Evolutionary conservation across 75 land plant genomes (phyloP).

Genomic region (Pinus tabuliformis): DNA sequence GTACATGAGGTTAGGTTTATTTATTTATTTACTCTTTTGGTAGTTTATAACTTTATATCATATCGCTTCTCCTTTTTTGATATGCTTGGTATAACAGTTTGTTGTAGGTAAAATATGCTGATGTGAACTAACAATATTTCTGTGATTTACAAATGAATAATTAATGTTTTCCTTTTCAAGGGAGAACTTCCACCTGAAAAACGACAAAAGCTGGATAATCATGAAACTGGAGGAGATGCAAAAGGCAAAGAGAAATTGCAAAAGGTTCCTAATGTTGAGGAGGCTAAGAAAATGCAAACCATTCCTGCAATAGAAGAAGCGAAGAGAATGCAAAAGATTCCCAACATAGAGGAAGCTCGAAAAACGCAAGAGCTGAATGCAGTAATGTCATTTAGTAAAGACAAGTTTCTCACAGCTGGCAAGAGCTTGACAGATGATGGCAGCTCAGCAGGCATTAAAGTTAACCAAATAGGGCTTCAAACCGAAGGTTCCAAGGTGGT

Average conservation of each 20-base stretch:
- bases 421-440: constrained; percentile 24
- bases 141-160: not conserved
- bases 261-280: constrained; percentile 7
- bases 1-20: constrained; percentile 21
- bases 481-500: constrained; percentile 59
- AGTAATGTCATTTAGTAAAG: constrained; percentile 29
- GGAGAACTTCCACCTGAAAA: constrained; percentile 53
- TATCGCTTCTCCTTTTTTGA: not conserved
- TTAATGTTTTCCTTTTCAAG: constrained; percentile 12
- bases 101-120: not conserved
- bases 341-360: constrained; percentile 7
- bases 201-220: constrained; percentile 35
- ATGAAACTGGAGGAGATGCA: constrained; percentile 14
- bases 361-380: constrained; percentile 25
- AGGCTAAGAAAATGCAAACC: constrained; percentile 18
- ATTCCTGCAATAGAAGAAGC: constrained; percentile 5
- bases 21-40: no score
- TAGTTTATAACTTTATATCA: not conserved
- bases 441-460: constrained; percentile 22
- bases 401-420: constrained; percentile 38
- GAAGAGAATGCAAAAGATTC: constrained; percentile 3
- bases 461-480: constrained; percentile 45
- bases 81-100: not conserved
- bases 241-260: constrained; percentile 20
- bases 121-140: not conserved